phyloP scores from a whole-genome alignment of 306 rosid genomes.

The Prunus mira region DNA sequence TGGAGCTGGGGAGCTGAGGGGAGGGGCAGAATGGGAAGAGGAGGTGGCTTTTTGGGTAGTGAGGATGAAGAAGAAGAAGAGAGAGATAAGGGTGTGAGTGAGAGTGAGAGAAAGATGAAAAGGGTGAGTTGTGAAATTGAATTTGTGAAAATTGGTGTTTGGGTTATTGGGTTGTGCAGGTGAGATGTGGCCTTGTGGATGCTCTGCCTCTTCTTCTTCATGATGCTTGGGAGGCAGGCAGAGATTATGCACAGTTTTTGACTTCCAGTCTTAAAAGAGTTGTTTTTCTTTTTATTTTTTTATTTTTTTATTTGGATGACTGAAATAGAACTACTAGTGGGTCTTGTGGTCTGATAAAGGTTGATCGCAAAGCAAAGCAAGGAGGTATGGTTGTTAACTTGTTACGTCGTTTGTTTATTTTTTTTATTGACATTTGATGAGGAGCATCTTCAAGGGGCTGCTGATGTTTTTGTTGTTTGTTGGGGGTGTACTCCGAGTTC shows the following conservation, averaged over 20 bases:
- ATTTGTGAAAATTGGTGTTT: conserved; percentile 11
- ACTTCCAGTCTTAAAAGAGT: no score
- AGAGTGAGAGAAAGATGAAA: conserved; percentile 21
- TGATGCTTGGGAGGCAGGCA: neutral
- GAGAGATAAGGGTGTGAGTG: conserved; percentile 8
- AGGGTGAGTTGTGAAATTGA: conserved; percentile 27
- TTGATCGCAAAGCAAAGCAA: neutral
- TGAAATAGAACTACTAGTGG: neutral
- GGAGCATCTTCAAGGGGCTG: no score
- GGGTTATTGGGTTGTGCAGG: neutral
- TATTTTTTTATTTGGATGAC: neutral
- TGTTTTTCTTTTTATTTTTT: no score
- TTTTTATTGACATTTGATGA: no score
- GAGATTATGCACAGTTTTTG: neutral
- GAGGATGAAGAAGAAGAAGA: conserved; percentile 20
- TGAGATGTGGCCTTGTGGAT: neutral
- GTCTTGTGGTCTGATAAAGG: neutral
- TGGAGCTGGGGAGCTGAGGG: conserved; percentile 74
- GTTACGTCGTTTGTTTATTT: neutral
- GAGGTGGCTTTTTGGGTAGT: conserved; percentile 40
- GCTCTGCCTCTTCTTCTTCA: conserved; percentile 4
- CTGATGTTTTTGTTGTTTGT: no score
- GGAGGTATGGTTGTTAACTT: neutral
- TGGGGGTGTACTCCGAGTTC: no score
- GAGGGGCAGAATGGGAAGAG: conserved; percentile 81